Evolutionary conservation across 768 basidiomycete genomes (phyloP), one percentile per base, ranked within the genome.

Genomic region (Gloeostereum incarnatum): DNA sequence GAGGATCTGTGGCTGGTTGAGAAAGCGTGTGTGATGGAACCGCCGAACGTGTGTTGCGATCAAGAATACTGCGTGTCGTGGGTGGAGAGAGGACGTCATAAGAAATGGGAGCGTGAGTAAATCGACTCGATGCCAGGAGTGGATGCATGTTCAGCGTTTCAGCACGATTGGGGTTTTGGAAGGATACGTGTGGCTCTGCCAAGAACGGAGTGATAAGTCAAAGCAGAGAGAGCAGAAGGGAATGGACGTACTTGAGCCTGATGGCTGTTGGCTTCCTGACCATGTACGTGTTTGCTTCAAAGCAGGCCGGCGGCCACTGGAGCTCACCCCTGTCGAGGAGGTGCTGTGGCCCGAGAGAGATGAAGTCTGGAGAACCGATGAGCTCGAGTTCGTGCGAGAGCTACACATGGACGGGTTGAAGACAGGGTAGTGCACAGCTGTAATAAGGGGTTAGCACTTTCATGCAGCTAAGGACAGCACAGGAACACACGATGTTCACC

Each of bases 1-100:
- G 69, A 0, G 79, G 80, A 40, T 78, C 73, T 2, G 79, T 82
- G 11, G 80, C 77, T 5, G 79, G 75, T 48, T 80, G 73, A 1
- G 68, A 54, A 31, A 82, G 69, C 0, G 71, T 76, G 43, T 68
- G 68, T 3, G 64, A 49, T 9, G 77, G 73, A 25, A 82, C 69
- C 2, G 79, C 59, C 2, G 60, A 57, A 43, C 66, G 70, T 3
- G 73, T 75, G 8, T 61, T 65, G 6, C 68, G 67, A 45, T 80
- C 76, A 16, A 78, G 59, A 30, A 81, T 64, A 14, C 72, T 74
- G 24, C 67, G 66, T 11, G 73, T 62, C 16, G 76, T 75, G 9
- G 79, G 79, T 1, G 75, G 63, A 45, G 64, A 74, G 1, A 58
- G 61, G 14, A 76, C 54, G 49, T 82, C 75, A 54, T 75, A 81